phyloP scores from a whole-genome alignment of 176 grass and related monocot species.

The Saccharum spontaneum region DNA sequence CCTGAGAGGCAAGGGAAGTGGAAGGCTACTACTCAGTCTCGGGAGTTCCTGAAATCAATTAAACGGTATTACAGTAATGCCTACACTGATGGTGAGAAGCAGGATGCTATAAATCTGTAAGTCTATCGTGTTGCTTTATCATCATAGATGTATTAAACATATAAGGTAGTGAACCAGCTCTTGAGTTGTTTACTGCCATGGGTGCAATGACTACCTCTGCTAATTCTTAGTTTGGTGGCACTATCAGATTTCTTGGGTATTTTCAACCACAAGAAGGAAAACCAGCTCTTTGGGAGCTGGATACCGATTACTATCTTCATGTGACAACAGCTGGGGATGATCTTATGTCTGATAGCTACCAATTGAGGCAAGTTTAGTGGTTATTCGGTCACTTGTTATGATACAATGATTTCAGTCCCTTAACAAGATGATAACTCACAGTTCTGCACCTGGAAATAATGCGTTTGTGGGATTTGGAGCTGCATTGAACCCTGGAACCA shows the following conservation, averaged over 20 bases:
- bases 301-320: slow-evolving; percentile 98
- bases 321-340: slow-evolving; percentile 73
- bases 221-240: slow-evolving; percentile 43
- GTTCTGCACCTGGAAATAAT: slow-evolving; percentile 42
- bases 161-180: neutral
- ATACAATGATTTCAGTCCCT: neutral
- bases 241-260: slow-evolving; percentile 91
- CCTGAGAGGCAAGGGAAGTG: slow-evolving; percentile 95
- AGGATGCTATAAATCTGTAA: slow-evolving; percentile 99
- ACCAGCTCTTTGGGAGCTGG: slow-evolving; percentile 96
- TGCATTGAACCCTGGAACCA: slow-evolving; percentile 32
- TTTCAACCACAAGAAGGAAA: slow-evolving; percentile 96
- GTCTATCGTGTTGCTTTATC: slow-evolving; percentile 27
- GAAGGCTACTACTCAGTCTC: slow-evolving; percentile 97
- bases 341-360: slow-evolving; percentile 45
- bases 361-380: slow-evolving; percentile 49
- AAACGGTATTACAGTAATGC: slow-evolving; percentile 96
- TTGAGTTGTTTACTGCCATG: slow-evolving; percentile 40
- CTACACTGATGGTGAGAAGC: slow-evolving; percentile 97
- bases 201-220: neutral
- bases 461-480: slow-evolving; percentile 31
- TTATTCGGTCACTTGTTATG: slow-evolving; percentile 7
- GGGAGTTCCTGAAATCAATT: slow-evolving; percentile 95
- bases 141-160: slow-evolving; percentile 19
- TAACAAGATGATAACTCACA: slow-evolving; percentile 38